These are phyloP conservation scores for Vitis hybrid DNA, from an alignment of 177 flowering plant genomes.

Conservation along the genomic window DNA sequence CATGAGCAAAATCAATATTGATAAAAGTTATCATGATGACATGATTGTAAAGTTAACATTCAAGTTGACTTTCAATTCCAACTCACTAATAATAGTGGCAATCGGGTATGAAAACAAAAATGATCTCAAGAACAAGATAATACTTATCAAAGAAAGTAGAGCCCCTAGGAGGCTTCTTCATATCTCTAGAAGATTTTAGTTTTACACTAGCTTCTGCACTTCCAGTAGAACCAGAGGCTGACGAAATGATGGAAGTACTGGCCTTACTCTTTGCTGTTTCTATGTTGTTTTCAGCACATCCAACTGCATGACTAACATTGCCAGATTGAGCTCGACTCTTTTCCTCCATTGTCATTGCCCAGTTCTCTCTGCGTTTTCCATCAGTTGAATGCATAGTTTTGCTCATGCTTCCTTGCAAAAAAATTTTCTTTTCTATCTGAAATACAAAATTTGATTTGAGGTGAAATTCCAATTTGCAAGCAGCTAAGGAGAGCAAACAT, in stretches of 20 bases:
- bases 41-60: neutral
- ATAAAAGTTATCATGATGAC: neutral
- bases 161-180: conserved; percentile 44
- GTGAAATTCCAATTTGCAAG: neutral
- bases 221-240: conserved; percentile 23
- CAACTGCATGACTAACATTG: conserved; percentile 19
- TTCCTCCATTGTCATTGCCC: conserved; percentile 13
- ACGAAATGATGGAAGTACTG: conserved; percentile 11
- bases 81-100: neutral
- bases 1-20: neutral
- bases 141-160: conserved; percentile 86
- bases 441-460: neutral
- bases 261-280: conserved; percentile 17
- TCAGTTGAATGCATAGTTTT: conserved; percentile 28
- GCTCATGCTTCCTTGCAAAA: conserved; percentile 50
- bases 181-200: conserved; percentile 30
- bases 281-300: conserved; percentile 10
- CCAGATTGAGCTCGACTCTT: conserved; percentile 12
- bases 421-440: conserved; percentile 83
- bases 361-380: conserved; percentile 24
- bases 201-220: conserved; percentile 19
- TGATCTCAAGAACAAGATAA: neutral
- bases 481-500: neutral
- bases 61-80: neutral
- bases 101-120: neutral